Evolutionary conservation across 148 eudicot species (phyloP), one percentile per base, ranked within the genome.

Genomic region (Pouteria glomerata): DNA sequence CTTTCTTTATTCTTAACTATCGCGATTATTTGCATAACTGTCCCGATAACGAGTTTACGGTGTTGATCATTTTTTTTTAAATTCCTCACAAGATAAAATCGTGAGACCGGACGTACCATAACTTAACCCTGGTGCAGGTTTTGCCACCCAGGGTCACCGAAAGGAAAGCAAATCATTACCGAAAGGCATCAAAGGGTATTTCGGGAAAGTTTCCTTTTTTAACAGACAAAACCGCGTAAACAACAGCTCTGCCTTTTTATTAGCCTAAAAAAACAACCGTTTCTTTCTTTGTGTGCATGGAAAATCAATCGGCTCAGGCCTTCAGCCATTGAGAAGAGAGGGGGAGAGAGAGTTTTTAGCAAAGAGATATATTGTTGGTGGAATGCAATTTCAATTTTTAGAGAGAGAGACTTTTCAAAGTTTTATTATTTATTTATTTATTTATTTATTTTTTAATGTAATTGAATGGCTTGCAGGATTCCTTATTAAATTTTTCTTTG

Each of bases 211-310:
- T 57, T 10, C 74, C 57, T 62, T 70, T 74, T 64, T 24, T 69
- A 73, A 76, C 75, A 65, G 71, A 52, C 48, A 74, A 71, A 75
- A 79, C 64, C 79, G 82, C 76, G 82, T 75, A 71, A 62, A 14
- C 16, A 61, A 75, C 71, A 80, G 68, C 58, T n/a, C 44, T 39
- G 5, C 69, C 29, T 56, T 33, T 34, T 57, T 65, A 48, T 57
- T 45, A 34, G 10, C 44, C 44, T 10, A 27, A 56, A 11, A 27
- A 48, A 78, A 50, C 27, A 27, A 77, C 59, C 50, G 50, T 29
- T 65, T 31, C 19, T 4, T 39, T 18, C 41, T 53, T 21, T 15
- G 18, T 15, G 10, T 39, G 44, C 44, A 39, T 4, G 61, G 64
- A 60, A 67, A 52, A 61, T 68, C 55, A 31, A 47, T 33, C 30